Conservation (phyloP, 78 protist genomes). For the Planoprotostelium fungivorum region DNA sequence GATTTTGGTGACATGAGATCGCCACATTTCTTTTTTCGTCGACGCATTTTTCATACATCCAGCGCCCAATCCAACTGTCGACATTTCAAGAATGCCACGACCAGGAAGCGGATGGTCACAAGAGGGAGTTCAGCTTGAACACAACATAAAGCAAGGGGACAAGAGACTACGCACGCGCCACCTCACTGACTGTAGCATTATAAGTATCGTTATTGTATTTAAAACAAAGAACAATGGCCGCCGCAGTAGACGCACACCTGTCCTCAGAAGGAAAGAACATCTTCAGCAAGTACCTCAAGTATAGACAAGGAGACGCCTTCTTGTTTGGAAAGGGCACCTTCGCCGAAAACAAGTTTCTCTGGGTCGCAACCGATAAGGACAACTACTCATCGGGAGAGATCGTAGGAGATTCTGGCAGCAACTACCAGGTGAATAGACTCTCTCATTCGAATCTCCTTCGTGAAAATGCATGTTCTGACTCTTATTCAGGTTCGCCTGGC, state of each 20-base stretch:
- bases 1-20: too few species aligned
- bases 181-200: too few species aligned
- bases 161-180: too few species aligned
- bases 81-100: too few species aligned
- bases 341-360: background rate
- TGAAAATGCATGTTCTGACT: background rate
- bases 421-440: background rate
- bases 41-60: too few species aligned
- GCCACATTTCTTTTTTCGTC: too few species aligned
- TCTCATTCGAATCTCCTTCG: background rate
- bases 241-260: background rate
- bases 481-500: background rate
- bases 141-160: too few species aligned
- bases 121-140: too few species aligned
- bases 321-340: background rate
- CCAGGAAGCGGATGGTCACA: too few species aligned
- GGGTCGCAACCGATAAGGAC: background rate
- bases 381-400: background rate
- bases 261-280: background rate
- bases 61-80: too few species aligned
- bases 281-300: background rate
- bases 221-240: too few species aligned
- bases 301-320: background rate
- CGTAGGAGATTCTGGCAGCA: background rate
- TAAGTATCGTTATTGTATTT: too few species aligned